phyloP scores from a whole-genome alignment of 768 basidiomycete genomes.

The Mycena olivaceomarginata region DNA sequence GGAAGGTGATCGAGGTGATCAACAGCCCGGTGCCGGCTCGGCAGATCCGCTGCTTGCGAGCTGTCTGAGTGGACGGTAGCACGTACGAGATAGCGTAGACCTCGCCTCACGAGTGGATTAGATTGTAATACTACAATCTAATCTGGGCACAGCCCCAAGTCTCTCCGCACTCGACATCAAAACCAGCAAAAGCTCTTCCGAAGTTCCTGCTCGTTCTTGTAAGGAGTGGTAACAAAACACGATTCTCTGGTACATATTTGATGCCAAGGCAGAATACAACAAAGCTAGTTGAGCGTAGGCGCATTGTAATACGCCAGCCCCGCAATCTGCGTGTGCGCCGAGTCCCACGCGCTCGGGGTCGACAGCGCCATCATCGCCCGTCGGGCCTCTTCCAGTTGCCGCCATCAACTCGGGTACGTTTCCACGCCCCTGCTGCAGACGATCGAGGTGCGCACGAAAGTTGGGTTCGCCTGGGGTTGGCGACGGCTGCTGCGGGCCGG shows the following conservation, averaged over 20 bases:
- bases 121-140: too few species aligned
- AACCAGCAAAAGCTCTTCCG: too few species aligned
- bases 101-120: too few species aligned
- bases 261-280: not conserved
- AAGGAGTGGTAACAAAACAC: not conserved
- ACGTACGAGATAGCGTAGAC: too few species aligned
- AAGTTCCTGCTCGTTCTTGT: too few species aligned
- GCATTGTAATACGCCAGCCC: not conserved
- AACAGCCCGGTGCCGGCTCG: not conserved
- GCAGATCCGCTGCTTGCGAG: too few species aligned
- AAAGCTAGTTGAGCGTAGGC: not conserved
- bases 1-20: slow-evolving; percentile 1
- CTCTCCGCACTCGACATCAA: too few species aligned
- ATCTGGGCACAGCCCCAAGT: too few species aligned
- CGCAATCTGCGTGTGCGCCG: slow-evolving; percentile 13
- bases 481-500: not conserved
- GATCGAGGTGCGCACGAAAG: slow-evolving; percentile 40
- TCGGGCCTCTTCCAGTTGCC: not conserved
- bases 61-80: too few species aligned
- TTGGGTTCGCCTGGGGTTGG: not conserved
- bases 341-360: slow-evolving; percentile 29
- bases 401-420: not conserved
- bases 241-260: not conserved
- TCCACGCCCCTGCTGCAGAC: slow-evolving; percentile 1
- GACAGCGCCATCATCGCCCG: not conserved